Base-by-base conservation (phyloP, 2,329 filamentous ascomycete species). In the Pestalotiopsis fici region DNA sequence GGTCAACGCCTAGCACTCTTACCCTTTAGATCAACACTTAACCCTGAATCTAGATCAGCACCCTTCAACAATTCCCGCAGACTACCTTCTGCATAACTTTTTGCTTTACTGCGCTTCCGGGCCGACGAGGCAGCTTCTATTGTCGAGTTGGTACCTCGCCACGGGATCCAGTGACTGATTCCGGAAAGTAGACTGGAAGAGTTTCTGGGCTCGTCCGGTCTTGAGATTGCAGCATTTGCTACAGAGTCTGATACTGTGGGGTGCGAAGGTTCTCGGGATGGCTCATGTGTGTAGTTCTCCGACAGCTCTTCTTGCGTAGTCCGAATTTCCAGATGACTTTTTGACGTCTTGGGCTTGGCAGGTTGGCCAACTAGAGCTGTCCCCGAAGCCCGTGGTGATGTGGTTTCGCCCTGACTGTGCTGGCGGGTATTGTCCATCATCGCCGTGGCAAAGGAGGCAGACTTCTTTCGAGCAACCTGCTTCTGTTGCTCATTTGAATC, bases 301-400 rank as follows among this genome's bases (percentile, higher is more conserved):
- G 61, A 65, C 21, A 59, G 65, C 6, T 74, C 69, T 55, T 77
- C 75, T 2, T 75, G 71, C 2, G 76, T 75, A 5, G 78, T 79
- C 21, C 83, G 80, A 18, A 85, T 83, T 66, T 85, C 81, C 1
- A 87, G 77, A 64, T 86, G 81, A 65, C 80, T 86, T 31, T 77
- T 84, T 0, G 87, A 89, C 1, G 86, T 88, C 70, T 87, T 85
- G 1, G 88, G 87, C 21, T 83, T 74, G n/a, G 87, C 86, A 3
- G 85, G 88, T 64, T 86, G 83, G 71, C 88, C 83, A 6, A 88
- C 77, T 12, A 90, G 79, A 21, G 80, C 81, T 1, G 79, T 77
- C 5, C 81, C 76, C 1, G 81, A 79, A 3, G 71, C 72, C 18
- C 78, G 76, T 1, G 78, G 79, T 6, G 77, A 74, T 11, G 74